phyloP scores from a whole-genome alignment of 23 red algal genomes.

The Gracilaria vermiculophylla region DNA sequence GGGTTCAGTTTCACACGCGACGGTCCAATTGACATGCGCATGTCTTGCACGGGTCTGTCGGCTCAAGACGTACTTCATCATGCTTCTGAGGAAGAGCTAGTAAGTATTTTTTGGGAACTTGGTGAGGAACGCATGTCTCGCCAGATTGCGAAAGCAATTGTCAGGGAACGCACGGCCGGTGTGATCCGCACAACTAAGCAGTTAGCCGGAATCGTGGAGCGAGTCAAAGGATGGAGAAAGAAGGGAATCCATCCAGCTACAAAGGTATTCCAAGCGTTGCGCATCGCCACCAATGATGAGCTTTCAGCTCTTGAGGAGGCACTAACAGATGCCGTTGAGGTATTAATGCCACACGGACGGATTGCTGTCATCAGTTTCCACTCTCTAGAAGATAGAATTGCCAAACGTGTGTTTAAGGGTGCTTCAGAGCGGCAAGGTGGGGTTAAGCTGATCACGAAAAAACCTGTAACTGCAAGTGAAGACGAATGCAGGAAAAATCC shows the following conservation, averaged over 20 bases:
- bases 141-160: constrained; percentile 65
- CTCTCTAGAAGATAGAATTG: constrained; percentile 92
- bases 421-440: constrained; percentile 23
- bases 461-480: constrained; percentile 77
- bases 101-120: constrained; percentile 65
- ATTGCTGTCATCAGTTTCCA: constrained; percentile 89
- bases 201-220: constrained; percentile 43
- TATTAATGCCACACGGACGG: constrained; percentile 46
- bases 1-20: constrained; percentile 82
- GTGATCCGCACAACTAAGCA: constrained; percentile 48
- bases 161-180: constrained; percentile 5
- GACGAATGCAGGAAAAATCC: constrained; percentile 67
- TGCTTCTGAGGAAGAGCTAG: constrained; percentile 56
- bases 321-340: background rate
- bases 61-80: constrained; percentile 83
- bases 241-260: constrained; percentile 89
- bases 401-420: constrained; percentile 71
- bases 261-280: constrained; percentile 91
- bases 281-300: constrained; percentile 94
- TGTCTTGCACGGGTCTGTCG: constrained; percentile 47
- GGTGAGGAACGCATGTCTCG: constrained; percentile 79
- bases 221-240: constrained; percentile 48
- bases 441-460: constrained; percentile 83
- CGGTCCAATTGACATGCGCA: constrained; percentile 97
- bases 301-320: constrained; percentile 62